Percentiles rank a stretch among this genome's conserved stretches.
Evolutionary conservation across 257 asterid species (phyloP).

Genomic region (Gentiana dahurica): DNA sequence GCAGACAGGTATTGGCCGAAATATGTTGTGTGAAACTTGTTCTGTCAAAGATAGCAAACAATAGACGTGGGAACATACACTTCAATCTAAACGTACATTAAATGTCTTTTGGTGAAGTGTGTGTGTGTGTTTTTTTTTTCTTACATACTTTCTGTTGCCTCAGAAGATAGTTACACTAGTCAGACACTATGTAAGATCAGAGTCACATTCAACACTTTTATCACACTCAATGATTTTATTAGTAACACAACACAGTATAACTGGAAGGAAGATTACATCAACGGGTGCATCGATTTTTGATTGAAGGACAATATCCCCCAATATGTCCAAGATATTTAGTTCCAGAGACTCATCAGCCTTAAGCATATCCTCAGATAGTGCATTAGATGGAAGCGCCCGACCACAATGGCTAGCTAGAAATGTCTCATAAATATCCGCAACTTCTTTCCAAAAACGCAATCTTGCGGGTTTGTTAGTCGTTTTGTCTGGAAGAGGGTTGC

Average conservation of each 20-base stretch:
- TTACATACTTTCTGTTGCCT: too few relatives aligned
- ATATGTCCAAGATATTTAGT: slow-evolving; percentile 63
- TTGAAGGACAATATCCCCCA: slow-evolving; percentile 72
- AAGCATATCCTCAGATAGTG: slow-evolving; percentile 45
- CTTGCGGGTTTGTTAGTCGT: slow-evolving; percentile 42
- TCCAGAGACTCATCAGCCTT: slow-evolving; percentile 76
- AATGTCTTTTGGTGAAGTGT: too few relatives aligned
- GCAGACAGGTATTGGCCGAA: background rate
- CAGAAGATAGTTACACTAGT: too few relatives aligned
- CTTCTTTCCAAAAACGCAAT: slow-evolving; percentile 86
- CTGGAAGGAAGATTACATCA: slow-evolving; percentile 49
- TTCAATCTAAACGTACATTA: too few relatives aligned
- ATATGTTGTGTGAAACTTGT: too few relatives aligned
- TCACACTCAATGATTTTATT: too few relatives aligned
- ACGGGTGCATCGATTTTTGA: slow-evolving; percentile 62
- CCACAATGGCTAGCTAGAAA: slow-evolving; percentile 95
- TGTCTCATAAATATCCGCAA: slow-evolving; percentile 82
- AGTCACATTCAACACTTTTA: too few relatives aligned
- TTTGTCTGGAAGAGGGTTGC: slow-evolving; percentile 23
- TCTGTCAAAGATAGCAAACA: too few relatives aligned
- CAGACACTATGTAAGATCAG: too few relatives aligned
- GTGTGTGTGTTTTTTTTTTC: too few relatives aligned
- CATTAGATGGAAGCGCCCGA: slow-evolving; percentile 72
- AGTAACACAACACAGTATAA: too few relatives aligned
- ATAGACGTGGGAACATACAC: too few relatives aligned